Percentiles rank a stretch among this genome's conserved stretches.
Evolutionary conservation across 2,329 filamentous ascomycete genomes (phyloP).

Genomic region (Aspergillus glaucus): DNA sequence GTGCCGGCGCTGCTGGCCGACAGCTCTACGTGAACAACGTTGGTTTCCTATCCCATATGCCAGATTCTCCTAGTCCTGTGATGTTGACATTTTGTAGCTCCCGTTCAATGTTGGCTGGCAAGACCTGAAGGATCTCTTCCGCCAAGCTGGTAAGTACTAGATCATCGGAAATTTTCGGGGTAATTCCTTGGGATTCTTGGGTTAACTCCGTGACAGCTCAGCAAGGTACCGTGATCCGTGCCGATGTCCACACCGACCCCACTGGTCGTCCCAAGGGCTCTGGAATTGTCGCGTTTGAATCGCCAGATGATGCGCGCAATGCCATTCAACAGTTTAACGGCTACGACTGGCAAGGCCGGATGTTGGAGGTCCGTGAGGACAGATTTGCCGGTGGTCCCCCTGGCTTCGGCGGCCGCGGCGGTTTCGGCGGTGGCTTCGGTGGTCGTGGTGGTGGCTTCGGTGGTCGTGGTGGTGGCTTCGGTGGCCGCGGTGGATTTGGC

Average conservation of each 20-base stretch:
- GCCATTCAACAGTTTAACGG: slow-evolving; percentile 98
- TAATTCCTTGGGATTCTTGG: too few relatives aligned
- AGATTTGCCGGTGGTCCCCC: slow-evolving; percentile 66
- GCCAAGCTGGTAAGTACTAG: slow-evolving; percentile 77
- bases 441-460: slow-evolving; percentile 43
- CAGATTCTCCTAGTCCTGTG: slow-evolving; percentile 1
- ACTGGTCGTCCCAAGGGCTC: slow-evolving; percentile 94
- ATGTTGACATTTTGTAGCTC: slow-evolving; percentile 58
- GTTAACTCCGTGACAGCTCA: slow-evolving; percentile 29
- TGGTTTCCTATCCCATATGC: slow-evolving; percentile 49
- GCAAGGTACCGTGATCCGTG: slow-evolving; percentile 77
- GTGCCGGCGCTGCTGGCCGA: slow-evolving; percentile 56
- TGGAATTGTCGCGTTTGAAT: slow-evolving; percentile 95
- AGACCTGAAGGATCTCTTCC: slow-evolving; percentile 96
- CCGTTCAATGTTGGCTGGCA: slow-evolving; percentile 98
- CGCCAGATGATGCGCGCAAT: slow-evolving; percentile 85
- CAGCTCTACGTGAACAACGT: slow-evolving; percentile 99
- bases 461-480: slow-evolving; percentile 36
- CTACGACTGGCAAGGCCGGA: slow-evolving; percentile 94
- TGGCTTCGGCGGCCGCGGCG: slow-evolving; percentile 38
- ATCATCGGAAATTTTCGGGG: slow-evolving; percentile 10
- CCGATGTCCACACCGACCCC: slow-evolving; percentile 86
- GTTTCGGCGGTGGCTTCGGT: slow-evolving; percentile 32
- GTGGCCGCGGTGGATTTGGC: slow-evolving; percentile 52
- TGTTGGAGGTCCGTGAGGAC: slow-evolving; percentile 92